Percentiles rank a stretch among this genome's conserved stretches.
Evolutionary conservation across 805 yeast species (phyloP).

Genomic region (Pichia deserticola): DNA sequence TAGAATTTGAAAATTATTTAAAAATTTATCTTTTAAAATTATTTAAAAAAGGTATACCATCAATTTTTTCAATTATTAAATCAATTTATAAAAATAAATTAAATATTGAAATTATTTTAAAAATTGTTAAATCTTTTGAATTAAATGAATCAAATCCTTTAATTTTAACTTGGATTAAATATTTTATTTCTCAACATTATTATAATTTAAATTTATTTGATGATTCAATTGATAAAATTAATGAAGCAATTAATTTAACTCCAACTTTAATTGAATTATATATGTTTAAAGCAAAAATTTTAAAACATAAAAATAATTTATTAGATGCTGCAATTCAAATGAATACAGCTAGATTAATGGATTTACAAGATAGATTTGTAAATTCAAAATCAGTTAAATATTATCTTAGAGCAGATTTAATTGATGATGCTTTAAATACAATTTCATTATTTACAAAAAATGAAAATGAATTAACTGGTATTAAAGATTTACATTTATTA

Average conservation of each 20-base stretch:
- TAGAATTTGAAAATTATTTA: constrained; percentile 35
- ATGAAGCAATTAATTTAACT: constrained; percentile 59
- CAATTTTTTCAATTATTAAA: constrained; percentile 79
- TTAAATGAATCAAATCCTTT: constrained; percentile 34
- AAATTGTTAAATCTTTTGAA: constrained; percentile 44
- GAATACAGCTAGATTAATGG: constrained; percentile 65
- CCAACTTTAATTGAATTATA: constrained; percentile 83
- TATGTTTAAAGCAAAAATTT: constrained; percentile 71
- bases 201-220: constrained; percentile 46
- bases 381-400: constrained; percentile 86
- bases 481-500: constrained; percentile 78
- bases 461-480: constrained; percentile 74
- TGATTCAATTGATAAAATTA: constrained; percentile 50
- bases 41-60: constrained; percentile 78
- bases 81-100: constrained; percentile 54
- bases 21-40: constrained; percentile 50
- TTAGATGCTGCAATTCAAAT: constrained; percentile 56
- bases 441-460: constrained; percentile 81
- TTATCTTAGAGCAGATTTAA: constrained; percentile 62
- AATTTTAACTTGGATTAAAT: constrained; percentile 58
- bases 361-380: constrained; percentile 85
- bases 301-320: constrained; percentile 62
- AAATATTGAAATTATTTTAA: constrained; percentile 37
- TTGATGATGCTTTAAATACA: constrained; percentile 65
- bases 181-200: constrained; percentile 74